Evolutionary conservation across 345 rosid species (phyloP), one percentile per base, ranked within the genome.

Genomic region (Orychophragmus violaceus): DNA sequence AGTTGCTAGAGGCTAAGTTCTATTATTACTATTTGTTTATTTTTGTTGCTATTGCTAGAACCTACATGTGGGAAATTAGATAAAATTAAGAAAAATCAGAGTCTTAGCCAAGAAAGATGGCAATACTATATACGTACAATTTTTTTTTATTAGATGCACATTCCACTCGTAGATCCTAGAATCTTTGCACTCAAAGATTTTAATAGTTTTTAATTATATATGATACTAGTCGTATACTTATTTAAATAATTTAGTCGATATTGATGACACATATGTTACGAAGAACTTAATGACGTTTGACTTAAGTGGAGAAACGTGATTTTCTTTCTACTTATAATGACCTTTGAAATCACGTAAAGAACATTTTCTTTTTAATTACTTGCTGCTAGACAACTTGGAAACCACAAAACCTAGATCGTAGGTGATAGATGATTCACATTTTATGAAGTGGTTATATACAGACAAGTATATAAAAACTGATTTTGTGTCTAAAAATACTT

Each of bases 261-360:
- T 19, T 9, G 52, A 39, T 50, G 65, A 58, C 49, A 19, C 29
- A 39, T 41, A 19, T 32, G 53, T 61, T 60, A 14, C 6, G 22
- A 60, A 27, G 35, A 14, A 30, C 54, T 41, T 70, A 16, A 41
- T 53, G 75, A 62, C 62, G 49, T 62, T 41, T 51, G 62, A 29
- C 25, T 35, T 37, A 53, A n/a, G 68, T 62, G 68, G 74, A 62
- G 48, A 53, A 70, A 62, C 53, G 56, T 42, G 45, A 39, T 51
- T 53, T 19, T 42, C 55, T 52, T 62, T 54, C 30, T 41, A 61
- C 46, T n/a, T 29, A 42, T 22, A 29, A 42, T 44, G 75, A 46
- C 75, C 63, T 54, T 62, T 70, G 75, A 54, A 54, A 32, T 33
- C 63, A 23, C 57, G 21, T 53, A 62, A 52, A 62, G 12, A 54